These are phyloP conservation scores for Cerrena zonata DNA, from an alignment of 1,284 basidiomycete genomes.

Conservation along the genomic window DNA sequence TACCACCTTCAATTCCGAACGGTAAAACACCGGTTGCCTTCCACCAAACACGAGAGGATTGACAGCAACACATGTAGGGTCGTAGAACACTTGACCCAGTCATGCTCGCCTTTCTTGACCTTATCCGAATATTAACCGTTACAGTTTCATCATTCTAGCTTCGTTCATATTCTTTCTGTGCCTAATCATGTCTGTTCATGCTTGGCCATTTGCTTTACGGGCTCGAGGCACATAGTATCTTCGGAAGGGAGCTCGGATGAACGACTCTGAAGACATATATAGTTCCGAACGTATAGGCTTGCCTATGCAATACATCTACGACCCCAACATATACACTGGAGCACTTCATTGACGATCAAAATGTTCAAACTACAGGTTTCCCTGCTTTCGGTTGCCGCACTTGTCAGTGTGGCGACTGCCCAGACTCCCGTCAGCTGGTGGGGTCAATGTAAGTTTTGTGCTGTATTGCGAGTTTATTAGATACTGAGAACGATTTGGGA, in stretches of 20 bases:
- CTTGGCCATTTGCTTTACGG: too few species aligned
- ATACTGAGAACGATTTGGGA: background rate
- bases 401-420: constrained; percentile 5
- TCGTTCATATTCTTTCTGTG: too few species aligned
- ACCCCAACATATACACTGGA: too few species aligned
- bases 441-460: constrained; percentile 19
- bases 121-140: background rate
- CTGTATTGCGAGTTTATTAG: background rate
- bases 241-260: background rate
- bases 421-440: constrained; percentile 21
- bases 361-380: background rate
- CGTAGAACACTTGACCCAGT: background rate
- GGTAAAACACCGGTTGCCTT: background rate
- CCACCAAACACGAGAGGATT: background rate
- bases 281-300: too few species aligned
- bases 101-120: background rate
- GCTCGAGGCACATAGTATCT: too few species aligned
- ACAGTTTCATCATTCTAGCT: background rate
- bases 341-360: too few species aligned
- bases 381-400: background rate
- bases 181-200: too few species aligned
- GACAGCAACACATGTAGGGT: background rate
- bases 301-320: too few species aligned
- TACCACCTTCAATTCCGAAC: background rate
- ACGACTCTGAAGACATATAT: too few species aligned